phyloP scores from a whole-genome alignment of 164 flowering plant genomes.

The Umbilicus rupestris region DNA sequence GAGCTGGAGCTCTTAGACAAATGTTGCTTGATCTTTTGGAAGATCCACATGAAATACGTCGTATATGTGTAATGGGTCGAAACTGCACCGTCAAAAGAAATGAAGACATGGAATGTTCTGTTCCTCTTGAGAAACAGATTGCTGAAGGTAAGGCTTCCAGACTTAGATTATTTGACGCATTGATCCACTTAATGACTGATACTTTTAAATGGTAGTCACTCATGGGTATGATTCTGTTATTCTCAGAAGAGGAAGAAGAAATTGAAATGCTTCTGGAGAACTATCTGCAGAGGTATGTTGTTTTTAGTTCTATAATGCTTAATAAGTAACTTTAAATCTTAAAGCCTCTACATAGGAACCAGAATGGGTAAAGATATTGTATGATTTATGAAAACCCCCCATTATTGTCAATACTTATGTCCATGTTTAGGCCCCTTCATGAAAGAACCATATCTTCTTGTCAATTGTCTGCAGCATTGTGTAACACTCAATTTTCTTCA shows the following conservation, averaged over 20 bases:
- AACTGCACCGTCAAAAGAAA: conserved; percentile 53
- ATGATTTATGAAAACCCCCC: neutral
- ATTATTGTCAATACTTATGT: neutral
- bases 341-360: neutral
- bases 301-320: neutral
- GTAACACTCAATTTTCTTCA: neutral
- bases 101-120: conserved; percentile 63
- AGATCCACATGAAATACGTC: conserved; percentile 91
- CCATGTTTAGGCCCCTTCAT: neutral
- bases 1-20: conserved; percentile 86
- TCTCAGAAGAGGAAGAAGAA: conserved; percentile 96
- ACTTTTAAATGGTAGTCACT: neutral
- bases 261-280: conserved; percentile 98
- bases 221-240: conserved; percentile 11
- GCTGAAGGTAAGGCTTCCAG: conserved; percentile 61
- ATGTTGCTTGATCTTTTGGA: conserved; percentile 97
- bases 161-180: neutral
- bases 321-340: neutral
- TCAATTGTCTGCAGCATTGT: no score
- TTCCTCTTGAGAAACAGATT: conserved; percentile 70
- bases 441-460: neutral
- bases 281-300: conserved; percentile 74
- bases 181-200: neutral
- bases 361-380: neutral
- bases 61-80: conserved; percentile 85